A percentile compares a stretch with the other conserved stretches of the same genome.
These are phyloP conservation scores for Phytopythium chamaehyphon DNA, from an alignment of 352 stramenopile genomes.

Conservation along the genomic window DNA sequence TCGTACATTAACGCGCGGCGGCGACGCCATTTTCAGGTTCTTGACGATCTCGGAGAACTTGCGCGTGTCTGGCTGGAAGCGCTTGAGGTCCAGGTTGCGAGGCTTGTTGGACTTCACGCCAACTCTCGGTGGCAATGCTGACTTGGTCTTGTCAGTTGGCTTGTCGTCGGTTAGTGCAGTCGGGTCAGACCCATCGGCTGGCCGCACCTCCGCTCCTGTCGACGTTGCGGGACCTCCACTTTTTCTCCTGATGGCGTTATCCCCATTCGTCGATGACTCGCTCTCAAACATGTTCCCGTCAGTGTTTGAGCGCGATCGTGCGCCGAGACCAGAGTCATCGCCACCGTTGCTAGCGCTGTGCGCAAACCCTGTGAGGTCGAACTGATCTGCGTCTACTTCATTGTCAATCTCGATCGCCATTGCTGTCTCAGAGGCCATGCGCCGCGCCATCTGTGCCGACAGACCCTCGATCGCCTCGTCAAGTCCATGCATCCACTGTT, in stretches of 20 bases:
- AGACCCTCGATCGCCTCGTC: constrained; percentile 73
- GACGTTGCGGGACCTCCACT: constrained; percentile 10
- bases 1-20: constrained; percentile 22
- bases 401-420: constrained; percentile 88
- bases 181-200: not conserved
- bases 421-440: constrained; percentile 65
- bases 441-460: constrained; percentile 45
- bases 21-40: constrained; percentile 59
- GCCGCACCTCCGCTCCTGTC: constrained; percentile 6
- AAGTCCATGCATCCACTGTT: constrained; percentile 85
- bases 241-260: constrained; percentile 18
- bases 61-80: constrained; percentile 68
- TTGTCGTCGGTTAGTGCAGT: not conserved
- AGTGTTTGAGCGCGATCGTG: constrained; percentile 7
- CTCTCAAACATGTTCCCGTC: constrained; percentile 18
- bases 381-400: constrained; percentile 76
- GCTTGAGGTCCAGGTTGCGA: constrained; percentile 64
- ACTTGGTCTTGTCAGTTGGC: not conserved
- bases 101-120: constrained; percentile 12
- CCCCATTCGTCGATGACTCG: constrained; percentile 21
- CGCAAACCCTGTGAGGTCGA: constrained; percentile 54
- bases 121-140: not conserved
- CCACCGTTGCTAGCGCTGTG: constrained; percentile 12
- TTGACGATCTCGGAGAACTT: constrained; percentile 74
- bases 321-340: not conserved